Base-by-base conservation (phyloP, 768 basidiomycete genomes). In the Cystofilobasidium macerans region DNA sequence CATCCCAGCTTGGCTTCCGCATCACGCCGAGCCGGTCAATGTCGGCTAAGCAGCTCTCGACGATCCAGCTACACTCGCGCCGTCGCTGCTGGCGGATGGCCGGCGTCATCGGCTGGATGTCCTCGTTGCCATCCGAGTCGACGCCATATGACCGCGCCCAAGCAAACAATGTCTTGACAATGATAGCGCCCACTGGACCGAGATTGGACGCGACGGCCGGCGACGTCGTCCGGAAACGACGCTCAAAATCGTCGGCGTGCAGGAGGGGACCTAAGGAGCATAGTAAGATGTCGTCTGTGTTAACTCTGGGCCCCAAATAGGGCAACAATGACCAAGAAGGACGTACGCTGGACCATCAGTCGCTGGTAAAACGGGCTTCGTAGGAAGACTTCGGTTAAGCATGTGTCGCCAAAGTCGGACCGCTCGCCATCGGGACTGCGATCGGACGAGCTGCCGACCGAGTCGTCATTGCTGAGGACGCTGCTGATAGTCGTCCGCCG, bases 101-200 rank as follows among this genome's bases (percentile, higher is more conserved):
- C 77, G 57, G 77, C 77, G 40, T 75, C 62, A 58, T 73, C 78
- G 45, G 64, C 28, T 64, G 47, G 67, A 69, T 32, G 45, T 79
- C 78, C 48, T 85, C 83, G 20, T 81, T 72, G 42, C 90, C 92
- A 48, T 79, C 81, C 71, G 90, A 88, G 74, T 93, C 83, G 54
- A 94, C 78, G 45, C 92, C 93, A 74, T 89, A 92, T 43, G 88
- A 89, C 5, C 85, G 82, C 0, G 89, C 92, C 90, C 90, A 95
- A 26, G 86, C 83, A 51, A 88, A 88, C 26, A 94, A 80, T 35
- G 88, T 76, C 80, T 88, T 86, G 24, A 85, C 81, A 45, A 95
- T 80, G 64, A 94, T 81, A 47, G 82, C 82, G 16, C 86, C 90
- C 70, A 88, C 85, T 57, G 82, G 79, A n/a, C 83, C 81, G 14